These are phyloP conservation scores for Echinosophora koreensis DNA, from an alignment of 306 rosid species.

Conservation along the genomic window DNA sequence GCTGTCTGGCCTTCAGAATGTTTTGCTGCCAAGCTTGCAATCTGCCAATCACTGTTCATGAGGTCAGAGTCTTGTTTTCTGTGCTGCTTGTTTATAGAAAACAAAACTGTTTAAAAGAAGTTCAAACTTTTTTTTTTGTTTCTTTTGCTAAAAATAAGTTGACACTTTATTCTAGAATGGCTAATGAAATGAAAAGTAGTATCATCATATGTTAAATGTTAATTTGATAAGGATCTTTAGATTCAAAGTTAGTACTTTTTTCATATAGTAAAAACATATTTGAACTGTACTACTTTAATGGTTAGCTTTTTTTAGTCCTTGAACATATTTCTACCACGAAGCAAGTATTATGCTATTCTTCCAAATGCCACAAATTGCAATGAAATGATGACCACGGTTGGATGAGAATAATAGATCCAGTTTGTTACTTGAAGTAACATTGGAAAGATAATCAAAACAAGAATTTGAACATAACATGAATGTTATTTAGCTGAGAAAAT, in stretches of 20 bases:
- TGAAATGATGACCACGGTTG: too few species aligned
- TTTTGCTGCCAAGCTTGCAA: slow-evolving; percentile 79
- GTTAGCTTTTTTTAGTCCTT: not conserved
- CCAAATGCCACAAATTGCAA: too few species aligned
- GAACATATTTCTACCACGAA: not conserved
- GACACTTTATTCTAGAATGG: not conserved
- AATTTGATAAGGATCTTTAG: too few species aligned
- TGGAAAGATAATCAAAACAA: not conserved
- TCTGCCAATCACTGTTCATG: slow-evolving; percentile 84
- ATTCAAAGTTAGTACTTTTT: too few species aligned
- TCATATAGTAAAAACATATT: not conserved
- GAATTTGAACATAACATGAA: not conserved
- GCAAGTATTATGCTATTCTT: not conserved
- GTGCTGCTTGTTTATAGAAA: not conserved
- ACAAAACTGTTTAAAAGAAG: slow-evolving; percentile 13
- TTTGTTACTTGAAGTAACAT: slow-evolving; percentile 1
- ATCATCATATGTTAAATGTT: too few species aligned
- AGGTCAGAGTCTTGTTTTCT: slow-evolving; percentile 58
- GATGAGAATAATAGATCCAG: not conserved
- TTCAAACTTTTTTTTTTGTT: not conserved
- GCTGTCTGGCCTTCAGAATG: slow-evolving; percentile 94
- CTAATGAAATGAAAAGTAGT: not conserved
- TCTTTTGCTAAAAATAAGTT: not conserved
- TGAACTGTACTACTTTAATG: not conserved
- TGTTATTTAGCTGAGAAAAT: slow-evolving; percentile 2